These are phyloP conservation scores for Pyricularia pennisetigena DNA, from an alignment of 2,329 filamentous ascomycete genomes.

Conservation along the genomic window DNA sequence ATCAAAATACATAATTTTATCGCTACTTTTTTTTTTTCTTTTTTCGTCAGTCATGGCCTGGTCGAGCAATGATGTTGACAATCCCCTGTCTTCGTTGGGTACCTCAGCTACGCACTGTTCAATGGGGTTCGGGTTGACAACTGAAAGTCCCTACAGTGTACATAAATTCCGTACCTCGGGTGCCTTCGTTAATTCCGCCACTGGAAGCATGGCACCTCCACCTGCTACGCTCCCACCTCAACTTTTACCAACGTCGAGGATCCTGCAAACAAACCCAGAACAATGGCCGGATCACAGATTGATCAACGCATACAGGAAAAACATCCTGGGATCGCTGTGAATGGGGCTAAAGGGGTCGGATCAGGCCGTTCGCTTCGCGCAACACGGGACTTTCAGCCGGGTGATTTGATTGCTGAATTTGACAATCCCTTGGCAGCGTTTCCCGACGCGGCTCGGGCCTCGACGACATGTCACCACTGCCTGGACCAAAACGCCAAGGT, in stretches of 20 bases:
- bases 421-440: conserved; percentile 33
- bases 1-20: background rate
- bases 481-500: conserved; percentile 19
- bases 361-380: conserved; percentile 32
- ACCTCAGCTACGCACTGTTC: background rate
- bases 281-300: background rate
- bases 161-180: too few relatives aligned
- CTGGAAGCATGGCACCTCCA: background rate
- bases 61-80: background rate
- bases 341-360: background rate
- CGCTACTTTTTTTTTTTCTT: background rate
- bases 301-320: background rate
- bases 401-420: conserved; percentile 36
- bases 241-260: background rate
- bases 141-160: background rate
- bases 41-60: background rate
- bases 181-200: background rate
- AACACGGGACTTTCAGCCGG: conserved; percentile 30
- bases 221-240: background rate
- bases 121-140: background rate
- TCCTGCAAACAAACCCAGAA: background rate
- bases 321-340: background rate
- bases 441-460: conserved; percentile 31
- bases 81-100: background rate
- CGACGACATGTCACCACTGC: conserved; percentile 39